A percentile compares a stretch with the other conserved stretches of the same genome.
These are phyloP conservation scores for Aspergillus sp. DNA, from an alignment of 2,329 filamentous ascomycete genomes.

Conservation along the genomic window DNA sequence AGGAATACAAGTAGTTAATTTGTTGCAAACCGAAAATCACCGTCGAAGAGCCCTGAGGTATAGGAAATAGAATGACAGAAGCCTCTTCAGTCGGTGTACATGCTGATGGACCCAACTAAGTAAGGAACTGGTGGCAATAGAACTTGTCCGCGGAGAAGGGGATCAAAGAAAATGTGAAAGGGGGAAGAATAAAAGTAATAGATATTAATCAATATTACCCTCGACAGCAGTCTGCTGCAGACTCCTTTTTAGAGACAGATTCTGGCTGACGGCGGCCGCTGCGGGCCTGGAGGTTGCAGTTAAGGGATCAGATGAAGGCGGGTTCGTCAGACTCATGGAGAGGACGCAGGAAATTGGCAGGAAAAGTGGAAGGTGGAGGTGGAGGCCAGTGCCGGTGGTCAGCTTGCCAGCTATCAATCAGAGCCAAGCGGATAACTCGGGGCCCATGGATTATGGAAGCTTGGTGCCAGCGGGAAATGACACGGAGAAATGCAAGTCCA, in stretches of 20 bases:
- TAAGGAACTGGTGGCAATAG: constrained; percentile 15
- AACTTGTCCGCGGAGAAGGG: neutral
- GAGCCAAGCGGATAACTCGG: constrained; percentile 9
- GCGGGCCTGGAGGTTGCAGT: constrained; percentile 38
- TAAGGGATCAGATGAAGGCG: constrained; percentile 39
- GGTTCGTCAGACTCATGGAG: constrained; percentile 45
- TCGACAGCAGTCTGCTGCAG: constrained; percentile 47
- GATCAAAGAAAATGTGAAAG: constrained; percentile 12
- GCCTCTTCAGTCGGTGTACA: constrained; percentile 12
- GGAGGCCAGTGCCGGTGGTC: constrained; percentile 10
- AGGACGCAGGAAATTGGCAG: constrained; percentile 1
- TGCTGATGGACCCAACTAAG: constrained; percentile 9
- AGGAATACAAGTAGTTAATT: constrained; percentile 17
- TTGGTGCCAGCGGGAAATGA: neutral
- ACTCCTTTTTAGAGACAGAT: constrained; percentile 42
- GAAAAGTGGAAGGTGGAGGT: neutral
- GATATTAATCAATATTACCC: constrained; percentile 39
- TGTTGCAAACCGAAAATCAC: constrained; percentile 8
- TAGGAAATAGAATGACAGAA: neutral
- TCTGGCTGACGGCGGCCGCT: constrained; percentile 30
- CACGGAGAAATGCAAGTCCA: constrained; percentile 7
- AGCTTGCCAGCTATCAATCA: constrained; percentile 12
- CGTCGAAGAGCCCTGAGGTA: constrained; percentile 1
- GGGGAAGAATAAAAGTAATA: constrained; percentile 12
- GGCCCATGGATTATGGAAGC: constrained; percentile 6